These are phyloP conservation scores for Coffea canephora DNA, from an alignment of 257 asterid species.

Conservation along the genomic window DNA sequence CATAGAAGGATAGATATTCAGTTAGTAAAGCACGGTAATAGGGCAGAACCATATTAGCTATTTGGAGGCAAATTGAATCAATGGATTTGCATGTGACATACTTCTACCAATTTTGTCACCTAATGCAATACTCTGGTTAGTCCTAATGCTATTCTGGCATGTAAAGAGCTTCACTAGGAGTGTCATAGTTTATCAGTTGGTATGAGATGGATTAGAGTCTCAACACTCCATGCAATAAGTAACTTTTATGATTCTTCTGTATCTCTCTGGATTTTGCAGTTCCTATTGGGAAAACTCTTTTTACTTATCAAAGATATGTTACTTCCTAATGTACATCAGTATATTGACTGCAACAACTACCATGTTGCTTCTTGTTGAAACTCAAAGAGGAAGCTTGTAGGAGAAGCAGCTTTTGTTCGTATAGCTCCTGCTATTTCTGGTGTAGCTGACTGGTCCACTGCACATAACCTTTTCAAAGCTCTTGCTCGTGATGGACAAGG, in stretches of 20 bases:
- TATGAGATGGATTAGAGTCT: neutral
- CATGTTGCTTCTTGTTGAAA: slow-evolving; percentile 20
- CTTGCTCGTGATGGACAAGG: slow-evolving; percentile 78
- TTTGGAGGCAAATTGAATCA: neutral
- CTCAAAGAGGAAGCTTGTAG: slow-evolving; percentile 64
- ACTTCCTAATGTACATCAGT: neutral
- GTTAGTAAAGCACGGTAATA: neutral
- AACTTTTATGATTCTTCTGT: slow-evolving; percentile 1
- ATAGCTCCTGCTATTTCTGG: slow-evolving; percentile 96
- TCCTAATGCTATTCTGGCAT: neutral
- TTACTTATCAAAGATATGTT: too few species aligned
- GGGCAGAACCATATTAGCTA: neutral
- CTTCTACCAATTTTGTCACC: neutral
- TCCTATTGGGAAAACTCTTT: neutral
- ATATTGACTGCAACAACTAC: neutral
- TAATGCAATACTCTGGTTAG: neutral
- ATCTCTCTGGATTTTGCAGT: slow-evolving; percentile 1
- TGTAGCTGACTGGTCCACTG: slow-evolving; percentile 89
- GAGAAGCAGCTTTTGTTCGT: slow-evolving; percentile 95
- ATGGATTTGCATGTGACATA: neutral
- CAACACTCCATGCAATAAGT: neutral
- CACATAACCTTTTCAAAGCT: slow-evolving; percentile 85
- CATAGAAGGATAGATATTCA: neutral
- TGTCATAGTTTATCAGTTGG: neutral
- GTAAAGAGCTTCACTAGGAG: neutral